phyloP scores from a whole-genome alignment of 768 basidiomycete species.

The Trametes cinnabarina region DNA sequence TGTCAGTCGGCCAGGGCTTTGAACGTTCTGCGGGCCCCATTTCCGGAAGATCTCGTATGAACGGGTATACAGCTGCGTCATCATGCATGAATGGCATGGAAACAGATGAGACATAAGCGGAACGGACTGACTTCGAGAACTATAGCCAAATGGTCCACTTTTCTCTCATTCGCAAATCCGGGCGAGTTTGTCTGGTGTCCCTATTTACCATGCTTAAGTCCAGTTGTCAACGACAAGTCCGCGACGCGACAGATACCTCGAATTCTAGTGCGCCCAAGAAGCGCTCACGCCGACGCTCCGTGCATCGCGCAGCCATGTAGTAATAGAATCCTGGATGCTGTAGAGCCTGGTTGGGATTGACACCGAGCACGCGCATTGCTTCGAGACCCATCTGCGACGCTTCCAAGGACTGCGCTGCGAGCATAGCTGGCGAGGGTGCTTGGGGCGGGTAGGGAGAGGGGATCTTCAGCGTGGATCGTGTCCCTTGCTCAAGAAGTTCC shows the following conservation, averaged over 20 bases:
- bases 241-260: no score
- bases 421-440: slow-evolving; percentile 26
- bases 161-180: slow-evolving; percentile 86
- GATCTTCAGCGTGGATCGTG: slow-evolving; percentile 57
- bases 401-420: slow-evolving; percentile 25
- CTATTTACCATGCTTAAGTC: no score
- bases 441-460: slow-evolving; percentile 53
- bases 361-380: slow-evolving; percentile 56
- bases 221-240: no score
- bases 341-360: slow-evolving; percentile 79
- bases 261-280: slow-evolving; percentile 59
- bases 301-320: slow-evolving; percentile 83
- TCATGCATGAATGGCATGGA: background rate
- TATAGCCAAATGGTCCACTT: slow-evolving; percentile 82
- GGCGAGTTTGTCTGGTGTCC: slow-evolving; percentile 42
- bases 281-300: slow-evolving; percentile 68
- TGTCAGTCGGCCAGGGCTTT: slow-evolving; percentile 75
- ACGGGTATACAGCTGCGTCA: slow-evolving; percentile 79
- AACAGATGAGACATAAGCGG: background rate
- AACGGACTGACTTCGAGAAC: slow-evolving; percentile 69
- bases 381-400: slow-evolving; percentile 51
- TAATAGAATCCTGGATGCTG: slow-evolving; percentile 95
- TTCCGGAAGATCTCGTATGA: slow-evolving; percentile 93
- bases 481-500: slow-evolving; percentile 85
- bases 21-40: slow-evolving; percentile 44